These are phyloP conservation scores for Ophiocordyceps robertsii DNA, from an alignment of 2,329 filamentous ascomycete genomes.

Conservation along the genomic window DNA sequence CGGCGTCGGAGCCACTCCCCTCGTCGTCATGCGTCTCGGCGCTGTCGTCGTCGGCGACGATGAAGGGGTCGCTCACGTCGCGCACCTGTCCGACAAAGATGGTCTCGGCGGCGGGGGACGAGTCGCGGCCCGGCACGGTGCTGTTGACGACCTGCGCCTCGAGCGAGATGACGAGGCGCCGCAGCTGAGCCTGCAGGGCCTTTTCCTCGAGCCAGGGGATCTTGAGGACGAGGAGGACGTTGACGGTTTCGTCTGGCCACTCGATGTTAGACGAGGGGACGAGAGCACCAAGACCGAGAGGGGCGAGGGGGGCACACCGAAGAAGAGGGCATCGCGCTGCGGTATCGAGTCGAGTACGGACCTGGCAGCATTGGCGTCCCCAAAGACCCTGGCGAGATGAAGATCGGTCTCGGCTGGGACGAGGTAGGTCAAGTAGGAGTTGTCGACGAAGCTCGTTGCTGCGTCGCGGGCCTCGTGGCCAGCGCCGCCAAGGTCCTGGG, in stretches of 20 bases:
- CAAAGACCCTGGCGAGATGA: slow-evolving; percentile 37
- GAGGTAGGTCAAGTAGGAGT: slow-evolving; percentile 46
- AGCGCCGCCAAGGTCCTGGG: slow-evolving; percentile 10
- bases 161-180: slow-evolving; percentile 49
- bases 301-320: slow-evolving; percentile 41
- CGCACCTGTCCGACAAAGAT: slow-evolving; percentile 44
- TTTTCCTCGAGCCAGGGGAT: slow-evolving; percentile 46
- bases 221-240: slow-evolving; percentile 55
- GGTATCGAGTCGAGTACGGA: slow-evolving; percentile 43
- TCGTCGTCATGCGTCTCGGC: background rate
- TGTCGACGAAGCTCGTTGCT: slow-evolving; percentile 33
- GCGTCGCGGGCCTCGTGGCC: slow-evolving; percentile 11
- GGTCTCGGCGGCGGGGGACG: slow-evolving; percentile 37
- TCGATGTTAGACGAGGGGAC: slow-evolving; percentile 5
- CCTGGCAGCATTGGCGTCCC: slow-evolving; percentile 26
- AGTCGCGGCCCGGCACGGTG: slow-evolving; percentile 32
- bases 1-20: slow-evolving; percentile 10
- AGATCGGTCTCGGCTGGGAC: slow-evolving; percentile 44
- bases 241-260: slow-evolving; percentile 55
- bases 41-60: slow-evolving; percentile 29
- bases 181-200: slow-evolving; percentile 43
- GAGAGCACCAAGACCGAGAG: slow-evolving; percentile 7
- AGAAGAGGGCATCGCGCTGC: slow-evolving; percentile 53
- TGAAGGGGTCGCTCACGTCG: slow-evolving; percentile 34
- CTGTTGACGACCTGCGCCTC: slow-evolving; percentile 53